Evolutionary conservation across 2,329 filamentous ascomycete genomes (phyloP).

Genomic region (Immersiporthe knoxdaviesiana): DNA sequence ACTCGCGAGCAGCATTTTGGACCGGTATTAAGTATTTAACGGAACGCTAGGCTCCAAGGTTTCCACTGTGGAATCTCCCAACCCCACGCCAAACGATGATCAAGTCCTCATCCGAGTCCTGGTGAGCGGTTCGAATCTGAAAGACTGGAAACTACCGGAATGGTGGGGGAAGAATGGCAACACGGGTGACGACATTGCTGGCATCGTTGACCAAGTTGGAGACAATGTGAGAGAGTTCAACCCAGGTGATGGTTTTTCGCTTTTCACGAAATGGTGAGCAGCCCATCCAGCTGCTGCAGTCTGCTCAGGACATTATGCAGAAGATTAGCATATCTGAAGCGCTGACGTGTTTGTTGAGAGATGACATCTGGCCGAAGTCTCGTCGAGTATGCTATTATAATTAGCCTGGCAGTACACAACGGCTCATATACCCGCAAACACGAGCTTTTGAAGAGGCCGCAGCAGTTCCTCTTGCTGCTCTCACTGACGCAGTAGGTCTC

Average conservation of each 20-base stretch:
- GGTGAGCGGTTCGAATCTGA: conserved; percentile 51
- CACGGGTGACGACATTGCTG: conserved; percentile 59
- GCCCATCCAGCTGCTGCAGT: background rate
- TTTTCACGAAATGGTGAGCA: conserved; percentile 47
- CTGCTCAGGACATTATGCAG: background rate
- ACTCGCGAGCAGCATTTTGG: background rate
- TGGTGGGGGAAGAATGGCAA: conserved; percentile 40
- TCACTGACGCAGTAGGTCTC: conserved; percentile 48
- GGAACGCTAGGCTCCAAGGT: conserved; percentile 38
- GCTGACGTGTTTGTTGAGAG: background rate
- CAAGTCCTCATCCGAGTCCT: conserved; percentile 49
- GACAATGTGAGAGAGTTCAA: conserved; percentile 60
- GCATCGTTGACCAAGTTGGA: conserved; percentile 58
- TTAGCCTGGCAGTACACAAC: conserved; percentile 46
- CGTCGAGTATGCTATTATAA: conserved; percentile 50
- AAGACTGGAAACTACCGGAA: conserved; percentile 48
- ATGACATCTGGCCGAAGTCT: conserved; percentile 40
- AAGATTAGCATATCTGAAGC: background rate
- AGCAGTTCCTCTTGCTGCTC: conserved; percentile 47
- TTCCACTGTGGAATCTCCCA: conserved; percentile 44
- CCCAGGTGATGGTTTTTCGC: conserved; percentile 58
- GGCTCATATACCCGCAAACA: conserved; percentile 44
- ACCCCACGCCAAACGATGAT: conserved; percentile 43
- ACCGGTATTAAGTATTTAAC: background rate
- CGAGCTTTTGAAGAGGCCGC: conserved; percentile 48